Evolutionary conservation across 441 rosid genomes (phyloP).

Genomic region (Erodium moschatum): DNA sequence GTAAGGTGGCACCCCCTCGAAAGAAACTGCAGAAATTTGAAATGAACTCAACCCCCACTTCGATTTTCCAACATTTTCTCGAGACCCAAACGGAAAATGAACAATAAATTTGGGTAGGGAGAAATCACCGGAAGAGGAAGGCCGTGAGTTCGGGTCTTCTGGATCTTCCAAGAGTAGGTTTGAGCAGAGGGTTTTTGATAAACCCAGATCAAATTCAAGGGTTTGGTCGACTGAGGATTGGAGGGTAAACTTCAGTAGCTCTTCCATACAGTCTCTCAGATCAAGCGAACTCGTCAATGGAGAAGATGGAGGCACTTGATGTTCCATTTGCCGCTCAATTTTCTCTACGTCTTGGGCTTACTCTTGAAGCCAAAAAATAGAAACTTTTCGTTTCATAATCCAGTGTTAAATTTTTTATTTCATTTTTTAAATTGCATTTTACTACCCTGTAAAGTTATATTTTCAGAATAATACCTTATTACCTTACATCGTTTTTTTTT

Average conservation of each 20-base stretch:
- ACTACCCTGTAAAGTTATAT: too few relatives aligned
- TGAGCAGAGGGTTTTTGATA: constrained; percentile 47
- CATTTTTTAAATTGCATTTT: too few relatives aligned
- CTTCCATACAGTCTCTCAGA: constrained; percentile 34
- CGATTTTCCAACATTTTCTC: not conserved
- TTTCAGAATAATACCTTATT: too few relatives aligned
- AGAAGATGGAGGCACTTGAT: constrained; percentile 19
- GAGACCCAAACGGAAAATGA: not conserved
- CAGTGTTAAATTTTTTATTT: too few relatives aligned
- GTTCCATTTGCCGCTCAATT: not conserved
- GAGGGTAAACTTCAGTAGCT: constrained; percentile 45
- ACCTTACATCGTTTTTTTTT: too few relatives aligned
- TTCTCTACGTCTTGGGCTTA: too few relatives aligned
- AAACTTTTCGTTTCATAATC: too few relatives aligned
- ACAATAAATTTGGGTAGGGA: not conserved
- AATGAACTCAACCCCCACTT: not conserved
- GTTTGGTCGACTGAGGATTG: constrained; percentile 29
- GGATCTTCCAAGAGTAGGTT: constrained; percentile 37
- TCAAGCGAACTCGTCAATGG: not conserved
- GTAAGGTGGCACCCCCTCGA: constrained; percentile 35
- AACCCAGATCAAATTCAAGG: constrained; percentile 32
- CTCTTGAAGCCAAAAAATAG: too few relatives aligned
- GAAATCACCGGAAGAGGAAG: constrained; percentile 13
- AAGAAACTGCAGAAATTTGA: constrained; percentile 21
- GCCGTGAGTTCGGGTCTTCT: constrained; percentile 13